Evolutionary conservation across 495 filamentous ascomycete genomes (phyloP), one percentile per base, ranked within the genome.

Genomic region (Podospora bellae-mahoneyi): DNA sequence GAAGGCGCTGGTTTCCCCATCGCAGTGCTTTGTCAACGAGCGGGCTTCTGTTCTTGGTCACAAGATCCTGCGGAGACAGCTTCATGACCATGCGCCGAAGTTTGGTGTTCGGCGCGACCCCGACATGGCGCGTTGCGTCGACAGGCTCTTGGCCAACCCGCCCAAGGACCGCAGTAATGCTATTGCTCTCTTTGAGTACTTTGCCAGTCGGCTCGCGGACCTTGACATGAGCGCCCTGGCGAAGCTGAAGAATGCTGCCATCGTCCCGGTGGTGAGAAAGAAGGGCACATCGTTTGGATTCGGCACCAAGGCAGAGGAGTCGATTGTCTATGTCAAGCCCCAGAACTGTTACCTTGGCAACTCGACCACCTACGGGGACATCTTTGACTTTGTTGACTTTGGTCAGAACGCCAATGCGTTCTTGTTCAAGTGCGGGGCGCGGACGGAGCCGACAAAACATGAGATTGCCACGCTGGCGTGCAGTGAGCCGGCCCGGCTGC

Each of bases 311-410:
- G 60, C 69, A 23, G 66, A 72, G 57, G 73, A 76, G 48, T 67
- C 74, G 13, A 7, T 81, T n/a, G 66, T 76, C 44, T 74, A 76
- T 44, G 69, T 92, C 44, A 81, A 84, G 30, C 94, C 94, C 2
- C 83, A 79, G 28, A 78, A 86, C 39, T 93, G 90, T 73, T 97
- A 95, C 78, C 83, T 99, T 6, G 89, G 91, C 26, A 86, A 84
- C 27, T 89, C 89, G 66, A 81, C 88, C 23, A 86, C 85, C 15
- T 98, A 94, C 71, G 89, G 85, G 53, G 92, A 95, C 30, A 93
- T 99, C 19, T 97, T 98, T 70, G 93, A 97, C 75, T 99, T 97
- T 78, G 92, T 98, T 4, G 91, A 97, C 76, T 97, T 97, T 78
- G 93, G 93, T 3, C 76, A 84, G 63, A 87, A 94, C 73, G 94